Evolutionary conservation across 2,329 filamentous ascomycete species (phyloP), one percentile per base, ranked within the genome.

Genomic region (Septoria linicola): DNA sequence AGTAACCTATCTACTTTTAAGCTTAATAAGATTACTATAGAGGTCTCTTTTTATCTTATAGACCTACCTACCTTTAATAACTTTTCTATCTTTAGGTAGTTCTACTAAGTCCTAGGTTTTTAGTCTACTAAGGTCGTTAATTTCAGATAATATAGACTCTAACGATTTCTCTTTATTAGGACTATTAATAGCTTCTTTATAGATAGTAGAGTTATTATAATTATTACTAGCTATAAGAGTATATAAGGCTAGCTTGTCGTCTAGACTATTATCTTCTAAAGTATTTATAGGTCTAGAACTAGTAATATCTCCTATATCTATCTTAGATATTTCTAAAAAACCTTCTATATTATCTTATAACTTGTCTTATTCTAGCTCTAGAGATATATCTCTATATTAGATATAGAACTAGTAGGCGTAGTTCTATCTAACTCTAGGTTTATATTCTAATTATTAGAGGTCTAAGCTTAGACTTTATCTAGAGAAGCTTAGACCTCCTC

Each of bases 111-210:
- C 19, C 23, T 27, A 27, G 10, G 23, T 27, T 5, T 27, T 27
- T 27, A 27, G 23, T 27, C 23, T 27, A 27, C 27, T 42, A 41
- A 49, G 20, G 21, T 49, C 37, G n/a, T 34, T 49, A 32, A 49
- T 40, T 41, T 49, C 14, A 11, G 11, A 32, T 20, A 19, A 32
- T 35, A 49, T 49, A 10, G 16, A 49, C 3, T 49, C 19, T 10
- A 8, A 3, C 47, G 42, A 49, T 10, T 34, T 20, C 14, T 14
- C n/a, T 19, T 14, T 17, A 25, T 46, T 21, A 13, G 31, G 25
- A 27, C 13, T 21, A 20, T 42, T 41, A 19, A 49, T 36, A 34
- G 39, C 37, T 14, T 49, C 40, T 36, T 49, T 49, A 49, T 49
- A 49, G 17, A 31, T 35, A 8, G 31, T 49, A 37, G 47, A 20